Conservation (phyloP, 2,329 filamentous ascomycete species). For the Ophiostoma quercus region DNA sequence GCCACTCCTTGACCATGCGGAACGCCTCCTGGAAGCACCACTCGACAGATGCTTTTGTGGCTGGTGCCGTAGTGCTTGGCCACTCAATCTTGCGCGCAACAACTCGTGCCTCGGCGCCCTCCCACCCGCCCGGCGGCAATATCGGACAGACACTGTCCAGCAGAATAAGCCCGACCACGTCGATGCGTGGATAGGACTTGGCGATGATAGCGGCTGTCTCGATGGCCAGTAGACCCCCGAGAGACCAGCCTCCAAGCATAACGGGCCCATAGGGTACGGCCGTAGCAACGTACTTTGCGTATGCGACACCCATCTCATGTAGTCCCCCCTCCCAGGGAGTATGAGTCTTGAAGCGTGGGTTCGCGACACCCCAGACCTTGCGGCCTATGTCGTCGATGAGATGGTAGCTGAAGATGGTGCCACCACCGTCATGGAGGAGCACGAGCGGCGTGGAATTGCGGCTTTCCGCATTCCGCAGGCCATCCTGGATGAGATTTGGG, state of each 20-base stretch:
- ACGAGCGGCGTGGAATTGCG: constrained; percentile 43
- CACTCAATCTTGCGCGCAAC: constrained; percentile 31
- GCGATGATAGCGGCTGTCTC: constrained; percentile 45
- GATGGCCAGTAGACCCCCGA: constrained; percentile 49
- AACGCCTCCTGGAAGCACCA: constrained; percentile 42
- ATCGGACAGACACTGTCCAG: constrained; percentile 45
- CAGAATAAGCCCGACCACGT: constrained; percentile 48
- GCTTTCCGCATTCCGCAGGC: constrained; percentile 16
- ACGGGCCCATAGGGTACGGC: constrained; percentile 39
- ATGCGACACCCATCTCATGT: constrained; percentile 49
- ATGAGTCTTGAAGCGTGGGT: constrained; percentile 47
- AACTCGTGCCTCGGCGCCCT: constrained; percentile 28
- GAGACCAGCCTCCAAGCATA: constrained; percentile 52
- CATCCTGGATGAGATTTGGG: constrained; percentile 28
- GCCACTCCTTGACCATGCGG: constrained; percentile 40
- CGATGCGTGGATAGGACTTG: constrained; percentile 31
- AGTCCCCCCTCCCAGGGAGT: constrained; percentile 48
- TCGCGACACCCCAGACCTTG: constrained; percentile 50
- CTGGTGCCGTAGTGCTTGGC: constrained; percentile 30
- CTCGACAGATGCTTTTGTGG: constrained; percentile 32
- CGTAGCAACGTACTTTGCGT: constrained; percentile 43
- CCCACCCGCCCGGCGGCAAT: constrained; percentile 21
- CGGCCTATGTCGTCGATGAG: constrained; percentile 47
- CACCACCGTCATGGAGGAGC: constrained; percentile 57
- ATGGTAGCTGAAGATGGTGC: constrained; percentile 55